Percentiles rank a stretch among this genome's conserved stretches.
Conservation (phyloP, 1,139 yeast species). For the Arxiozyma heterogenica region DNA sequence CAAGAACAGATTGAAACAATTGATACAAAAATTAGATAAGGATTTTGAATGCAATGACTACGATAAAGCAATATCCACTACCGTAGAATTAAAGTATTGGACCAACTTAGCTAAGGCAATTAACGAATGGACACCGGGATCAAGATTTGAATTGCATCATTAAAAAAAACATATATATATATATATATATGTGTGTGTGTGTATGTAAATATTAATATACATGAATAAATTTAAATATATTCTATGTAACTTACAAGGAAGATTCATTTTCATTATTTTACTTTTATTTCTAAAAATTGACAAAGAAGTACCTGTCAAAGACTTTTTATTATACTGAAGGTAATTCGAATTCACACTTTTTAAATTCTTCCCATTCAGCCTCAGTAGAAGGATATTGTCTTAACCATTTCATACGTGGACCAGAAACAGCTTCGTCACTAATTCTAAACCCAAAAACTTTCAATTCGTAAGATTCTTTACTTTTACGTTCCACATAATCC, state of each 20-base stretch:
- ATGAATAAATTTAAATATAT: neutral
- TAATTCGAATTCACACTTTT: constrained; percentile 51
- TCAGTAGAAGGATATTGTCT: constrained; percentile 60
- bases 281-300: neutral
- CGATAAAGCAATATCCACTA: constrained; percentile 48
- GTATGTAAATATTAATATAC: neutral
- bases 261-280: too few relatives aligned
- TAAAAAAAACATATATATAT: constrained; percentile 1
- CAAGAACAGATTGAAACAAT: constrained; percentile 39
- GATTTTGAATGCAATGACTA: constrained; percentile 35
- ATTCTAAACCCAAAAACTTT: constrained; percentile 83
- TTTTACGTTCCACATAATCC: constrained; percentile 43
- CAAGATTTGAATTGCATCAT: constrained; percentile 42
- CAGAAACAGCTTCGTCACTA: constrained; percentile 64
- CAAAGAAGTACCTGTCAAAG: neutral
- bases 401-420: constrained; percentile 94
- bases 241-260: neutral
- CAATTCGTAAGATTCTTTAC: constrained; percentile 47
- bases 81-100: constrained; percentile 78
- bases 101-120: constrained; percentile 64
- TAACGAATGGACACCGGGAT: constrained; percentile 70
- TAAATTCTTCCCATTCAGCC: constrained; percentile 51
- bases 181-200: neutral
- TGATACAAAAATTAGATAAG: constrained; percentile 31
- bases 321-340: constrained; percentile 29